Evolutionary conservation across 208 protist species (phyloP), one percentile per base, ranked within the genome.

Genomic region (Acanthamoeba lenticulata): DNA sequence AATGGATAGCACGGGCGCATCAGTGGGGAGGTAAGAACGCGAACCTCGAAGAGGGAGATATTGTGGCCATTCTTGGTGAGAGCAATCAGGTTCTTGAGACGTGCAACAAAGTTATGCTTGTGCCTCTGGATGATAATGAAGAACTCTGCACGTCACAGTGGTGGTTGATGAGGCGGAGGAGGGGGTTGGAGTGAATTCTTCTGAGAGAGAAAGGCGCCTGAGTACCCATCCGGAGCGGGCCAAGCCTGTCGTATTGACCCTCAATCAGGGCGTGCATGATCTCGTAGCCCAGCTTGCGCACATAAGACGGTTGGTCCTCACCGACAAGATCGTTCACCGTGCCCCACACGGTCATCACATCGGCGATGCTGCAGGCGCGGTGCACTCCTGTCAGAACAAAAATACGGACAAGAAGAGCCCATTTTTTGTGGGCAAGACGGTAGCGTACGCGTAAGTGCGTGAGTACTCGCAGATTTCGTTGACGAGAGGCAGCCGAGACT

Each of bases 51-150:
- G 2, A 34, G 88, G 9, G 32, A 24, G 60, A 92, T 92, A 36
- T 92, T 29, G 42, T 92, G 88, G 5, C 88, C 88, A 47, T 77
- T 74, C 52, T 92, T 92, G 6, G 88, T 92, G 62, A 92, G 88
- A 0, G 60, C 57, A 7, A 92, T n/a, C 15, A 92, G 60, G 88
- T 44, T 74, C 62, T 77, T 42, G 11, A 92, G 45, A 6, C 57
- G 36, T 24, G 60, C 49, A 3, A 47, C 52, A 49, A 92, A 92
- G 5, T 74, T 74, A 34, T 47, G 42, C 2, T 38, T 67, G 38
- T 92, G 11, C 27, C 29, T 77, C 29, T 74, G 52, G 6, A 92
- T 92, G 49, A 92, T 74, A 29, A 11, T 15, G 88, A 92, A 92
- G 62, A 92, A 92, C 47, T 92, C 88, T 83, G 72, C 32, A 79